These are phyloP conservation scores for Amanita polypyramis DNA, from an alignment of 768 basidiomycete species.

Conservation along the genomic window DNA sequence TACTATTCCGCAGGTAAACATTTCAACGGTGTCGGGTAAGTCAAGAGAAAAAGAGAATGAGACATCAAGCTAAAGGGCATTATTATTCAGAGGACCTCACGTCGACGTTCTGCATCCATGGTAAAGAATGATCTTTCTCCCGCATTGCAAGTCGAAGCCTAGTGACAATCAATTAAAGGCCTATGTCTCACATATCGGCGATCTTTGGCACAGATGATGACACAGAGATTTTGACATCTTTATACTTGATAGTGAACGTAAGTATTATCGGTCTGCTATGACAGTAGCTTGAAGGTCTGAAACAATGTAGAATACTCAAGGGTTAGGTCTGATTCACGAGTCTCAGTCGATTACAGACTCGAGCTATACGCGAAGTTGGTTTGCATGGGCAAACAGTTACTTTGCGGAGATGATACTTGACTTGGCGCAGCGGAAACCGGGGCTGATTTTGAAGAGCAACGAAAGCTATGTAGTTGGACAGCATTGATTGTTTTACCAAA, in stretches of 20 bases:
- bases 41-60: neutral
- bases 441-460: slow-evolving; percentile 46
- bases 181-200: slow-evolving; percentile 70
- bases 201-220: slow-evolving; percentile 72
- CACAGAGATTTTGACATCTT: slow-evolving; percentile 46
- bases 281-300: neutral
- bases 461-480: slow-evolving; percentile 48
- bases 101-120: slow-evolving; percentile 66
- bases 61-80: neutral
- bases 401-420: slow-evolving; percentile 79
- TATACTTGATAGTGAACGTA: slow-evolving; percentile 64
- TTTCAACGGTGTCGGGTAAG: slow-evolving; percentile 64
- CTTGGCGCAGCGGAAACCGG: slow-evolving; percentile 63
- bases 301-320: slow-evolving; percentile 49
- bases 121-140: slow-evolving; percentile 20
- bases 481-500: slow-evolving; percentile 6
- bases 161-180: slow-evolving; percentile 29
- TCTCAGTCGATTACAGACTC: slow-evolving; percentile 53
- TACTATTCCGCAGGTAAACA: slow-evolving; percentile 55
- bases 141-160: neutral
- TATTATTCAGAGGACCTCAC: slow-evolving; percentile 52
- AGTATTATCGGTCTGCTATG: slow-evolving; percentile 14
- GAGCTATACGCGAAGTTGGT: slow-evolving; percentile 65
- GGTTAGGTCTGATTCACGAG: slow-evolving; percentile 73
- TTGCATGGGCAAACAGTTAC: slow-evolving; percentile 79